Percentiles rank a stretch among this genome's conserved stretches.
Evolutionary conservation across 2,329 filamentous ascomycete species (phyloP).

Genomic region (Aspergillus aculeatus): DNA sequence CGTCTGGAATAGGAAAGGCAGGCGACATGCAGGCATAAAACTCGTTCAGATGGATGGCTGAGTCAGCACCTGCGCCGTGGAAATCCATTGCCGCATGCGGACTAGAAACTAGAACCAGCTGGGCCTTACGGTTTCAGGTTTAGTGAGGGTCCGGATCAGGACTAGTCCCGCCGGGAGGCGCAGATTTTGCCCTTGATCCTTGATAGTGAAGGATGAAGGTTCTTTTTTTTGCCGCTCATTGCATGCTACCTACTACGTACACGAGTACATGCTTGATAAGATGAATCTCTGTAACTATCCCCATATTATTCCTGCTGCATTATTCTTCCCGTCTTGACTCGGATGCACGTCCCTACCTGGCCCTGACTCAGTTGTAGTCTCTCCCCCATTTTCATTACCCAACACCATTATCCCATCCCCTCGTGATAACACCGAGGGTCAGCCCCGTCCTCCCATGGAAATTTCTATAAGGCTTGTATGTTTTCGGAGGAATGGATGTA

Average conservation of each 20-base stretch:
- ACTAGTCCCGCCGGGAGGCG: neutral
- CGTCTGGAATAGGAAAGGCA: neutral
- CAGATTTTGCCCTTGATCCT: neutral
- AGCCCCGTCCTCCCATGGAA: neutral
- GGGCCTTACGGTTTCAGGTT: neutral
- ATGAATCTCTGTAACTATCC: too few relatives aligned
- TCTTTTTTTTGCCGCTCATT: neutral
- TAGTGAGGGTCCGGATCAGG: neutral
- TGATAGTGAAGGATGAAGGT: too few relatives aligned
- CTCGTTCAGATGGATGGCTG: neutral
- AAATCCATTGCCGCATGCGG: neutral
- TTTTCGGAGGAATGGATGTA: neutral
- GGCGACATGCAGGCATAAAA: neutral
- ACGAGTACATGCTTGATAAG: too few relatives aligned
- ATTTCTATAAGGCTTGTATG: neutral
- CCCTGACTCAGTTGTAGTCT: neutral
- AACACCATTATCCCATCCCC: neutral
- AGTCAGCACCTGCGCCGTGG: neutral
- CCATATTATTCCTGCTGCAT: neutral
- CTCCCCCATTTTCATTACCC: neutral
- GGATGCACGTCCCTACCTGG: neutral
- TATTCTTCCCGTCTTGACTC: neutral
- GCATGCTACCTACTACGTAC: too few relatives aligned
- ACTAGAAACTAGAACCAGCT: neutral
- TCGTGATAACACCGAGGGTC: neutral